phyloP scores from a whole-genome alignment of 2,329 filamentous ascomycete species.

The Clonostachys rosea region DNA sequence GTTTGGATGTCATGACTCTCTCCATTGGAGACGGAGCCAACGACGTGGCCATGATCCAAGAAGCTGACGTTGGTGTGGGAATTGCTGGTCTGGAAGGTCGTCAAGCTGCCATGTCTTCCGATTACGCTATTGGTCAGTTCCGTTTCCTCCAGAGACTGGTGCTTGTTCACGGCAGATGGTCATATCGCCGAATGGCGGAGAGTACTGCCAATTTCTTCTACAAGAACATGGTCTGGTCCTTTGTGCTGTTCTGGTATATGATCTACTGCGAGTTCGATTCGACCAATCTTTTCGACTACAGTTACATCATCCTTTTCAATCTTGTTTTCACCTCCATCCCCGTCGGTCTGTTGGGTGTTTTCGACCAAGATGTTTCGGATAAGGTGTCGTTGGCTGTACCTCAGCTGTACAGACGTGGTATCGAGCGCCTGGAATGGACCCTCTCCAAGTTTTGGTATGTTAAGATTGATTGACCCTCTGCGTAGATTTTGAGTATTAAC shows the following conservation, averaged over 20 bases:
- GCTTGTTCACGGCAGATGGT: conserved; percentile 90
- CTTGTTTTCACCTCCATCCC: conserved; percentile 93
- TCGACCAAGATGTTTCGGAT: conserved; percentile 96
- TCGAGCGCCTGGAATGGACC: conserved; percentile 95
- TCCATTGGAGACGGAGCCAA: conserved; percentile 93
- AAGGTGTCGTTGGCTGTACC: conserved; percentile 90
- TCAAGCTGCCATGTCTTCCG: conserved; percentile 92
- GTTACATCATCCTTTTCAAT: conserved; percentile 95
- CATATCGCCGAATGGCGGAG: conserved; percentile 90
- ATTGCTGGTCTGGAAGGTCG: conserved; percentile 91
- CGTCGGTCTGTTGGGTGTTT: conserved; percentile 90
- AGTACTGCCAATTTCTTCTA: conserved; percentile 99
- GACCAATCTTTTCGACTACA: conserved; percentile 96
- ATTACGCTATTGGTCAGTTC: conserved; percentile 94
- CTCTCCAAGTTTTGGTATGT: conserved; percentile 92
- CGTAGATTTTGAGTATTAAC: background rate
- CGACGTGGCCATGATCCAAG: conserved; percentile 96
- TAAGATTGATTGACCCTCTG: background rate
- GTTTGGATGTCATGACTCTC: conserved; percentile 92
- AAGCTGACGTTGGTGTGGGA: conserved; percentile 93
- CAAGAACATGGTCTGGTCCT: conserved; percentile 99
- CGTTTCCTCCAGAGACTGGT: conserved; percentile 80
- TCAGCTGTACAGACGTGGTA: conserved; percentile 90
- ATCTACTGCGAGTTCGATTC: conserved; percentile 95
- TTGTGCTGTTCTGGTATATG: conserved; percentile 95